A percentile compares a stretch with the other conserved stretches of the same genome.
phyloP scores from a whole-genome alignment of 305 asterid species.

The Nicotiana rustica region DNA sequence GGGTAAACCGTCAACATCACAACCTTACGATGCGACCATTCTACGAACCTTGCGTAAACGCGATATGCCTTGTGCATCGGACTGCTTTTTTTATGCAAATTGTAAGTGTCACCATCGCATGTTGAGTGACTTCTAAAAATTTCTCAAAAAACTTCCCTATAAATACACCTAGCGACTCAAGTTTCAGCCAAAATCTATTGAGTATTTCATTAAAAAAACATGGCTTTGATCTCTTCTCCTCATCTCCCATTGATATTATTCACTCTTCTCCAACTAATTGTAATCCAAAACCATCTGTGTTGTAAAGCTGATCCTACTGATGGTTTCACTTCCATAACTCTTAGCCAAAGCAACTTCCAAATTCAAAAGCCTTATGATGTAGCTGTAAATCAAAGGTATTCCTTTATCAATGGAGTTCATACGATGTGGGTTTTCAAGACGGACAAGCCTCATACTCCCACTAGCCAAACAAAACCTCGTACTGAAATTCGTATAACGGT shows the following conservation, averaged over 20 bases:
- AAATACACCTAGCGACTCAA: not conserved
- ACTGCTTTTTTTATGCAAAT: not conserved
- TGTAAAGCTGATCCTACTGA: conserved; percentile 38
- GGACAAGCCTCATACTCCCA: conserved; percentile 42
- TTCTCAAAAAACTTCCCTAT: not conserved
- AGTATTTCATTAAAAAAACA: not conserved
- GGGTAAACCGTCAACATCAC: no score
- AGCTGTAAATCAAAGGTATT: conserved; percentile 40
- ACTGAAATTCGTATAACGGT: conserved; percentile 42
- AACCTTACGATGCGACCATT: no score
- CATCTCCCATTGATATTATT: not conserved
- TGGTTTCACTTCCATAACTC: conserved; percentile 37
- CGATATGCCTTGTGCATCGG: no score
- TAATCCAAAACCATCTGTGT: not conserved
- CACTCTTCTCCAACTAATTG: not conserved
- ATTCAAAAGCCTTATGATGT: conserved; percentile 46
- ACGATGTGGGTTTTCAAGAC: conserved; percentile 44
- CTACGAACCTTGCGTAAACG: no score
- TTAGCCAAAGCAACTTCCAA: conserved; percentile 33
- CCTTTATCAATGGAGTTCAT: conserved; percentile 47
- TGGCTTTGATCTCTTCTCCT: not conserved
- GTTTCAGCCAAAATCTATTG: not conserved
- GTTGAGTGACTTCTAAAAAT: not conserved
- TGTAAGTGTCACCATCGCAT: not conserved
- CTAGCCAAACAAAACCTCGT: conserved; percentile 47